These are phyloP conservation scores for Rhizopogon vesiculosus DNA, from an alignment of 768 basidiomycete genomes.

Conservation along the genomic window DNA sequence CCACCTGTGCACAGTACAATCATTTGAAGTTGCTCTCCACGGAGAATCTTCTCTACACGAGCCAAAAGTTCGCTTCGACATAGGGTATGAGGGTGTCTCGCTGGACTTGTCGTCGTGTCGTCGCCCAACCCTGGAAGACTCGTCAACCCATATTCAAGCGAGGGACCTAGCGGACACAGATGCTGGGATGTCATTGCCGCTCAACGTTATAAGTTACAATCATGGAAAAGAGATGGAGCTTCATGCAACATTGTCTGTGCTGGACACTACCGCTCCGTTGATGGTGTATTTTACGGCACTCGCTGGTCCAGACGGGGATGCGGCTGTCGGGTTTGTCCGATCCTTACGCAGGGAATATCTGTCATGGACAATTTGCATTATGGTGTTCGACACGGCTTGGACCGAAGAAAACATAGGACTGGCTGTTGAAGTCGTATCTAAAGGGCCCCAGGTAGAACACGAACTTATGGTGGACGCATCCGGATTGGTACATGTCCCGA, in stretches of 20 bases:
- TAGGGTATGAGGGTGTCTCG: not conserved
- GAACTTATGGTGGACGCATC: not conserved
- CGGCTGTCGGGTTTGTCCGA: conserved; percentile 26
- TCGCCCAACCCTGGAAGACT: not conserved
- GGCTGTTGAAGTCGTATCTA: not conserved
- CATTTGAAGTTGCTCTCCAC: conserved; percentile 1
- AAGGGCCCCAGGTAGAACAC: not conserved
- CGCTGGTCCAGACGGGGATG: conserved; percentile 25
- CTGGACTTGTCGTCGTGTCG: not conserved
- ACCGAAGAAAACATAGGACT: not conserved
- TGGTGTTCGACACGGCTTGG: conserved; percentile 19
- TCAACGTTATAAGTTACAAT: not conserved
- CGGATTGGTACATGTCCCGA: not conserved
- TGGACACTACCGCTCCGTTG: conserved; percentile 6
- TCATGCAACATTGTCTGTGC: not conserved
- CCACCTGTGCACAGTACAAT: not conserved
- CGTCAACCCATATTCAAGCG: not conserved
- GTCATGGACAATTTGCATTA: conserved; percentile 24
- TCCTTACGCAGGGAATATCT: conserved; percentile 27
- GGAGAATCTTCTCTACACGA: not conserved
- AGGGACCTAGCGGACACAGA: not conserved
- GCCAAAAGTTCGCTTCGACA: not conserved
- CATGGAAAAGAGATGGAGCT: not conserved
- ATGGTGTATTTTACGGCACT: conserved; percentile 25
- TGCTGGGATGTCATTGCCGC: not conserved